These are phyloP conservation scores for Flaveria robusta DNA, from an alignment of 129 eudicot genomes.

Conservation along the genomic window DNA sequence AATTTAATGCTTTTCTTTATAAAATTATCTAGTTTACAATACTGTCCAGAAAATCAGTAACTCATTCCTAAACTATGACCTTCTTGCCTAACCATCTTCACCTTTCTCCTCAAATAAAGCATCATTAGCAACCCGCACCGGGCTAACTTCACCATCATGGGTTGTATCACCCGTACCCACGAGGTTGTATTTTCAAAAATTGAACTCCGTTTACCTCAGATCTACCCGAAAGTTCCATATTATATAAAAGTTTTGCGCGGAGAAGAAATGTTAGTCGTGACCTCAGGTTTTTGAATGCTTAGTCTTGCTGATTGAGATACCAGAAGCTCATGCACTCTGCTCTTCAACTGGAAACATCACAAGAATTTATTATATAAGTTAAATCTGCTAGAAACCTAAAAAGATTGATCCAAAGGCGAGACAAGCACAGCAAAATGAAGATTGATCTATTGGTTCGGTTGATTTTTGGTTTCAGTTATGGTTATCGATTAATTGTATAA, in stretches of 20 bases:
- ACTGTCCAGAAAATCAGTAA: not conserved
- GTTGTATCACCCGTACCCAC: constrained; percentile 9
- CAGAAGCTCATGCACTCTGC: constrained; percentile 69
- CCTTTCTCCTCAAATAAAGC: not conserved
- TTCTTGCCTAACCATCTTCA: constrained; percentile 11
- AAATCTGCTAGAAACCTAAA: not conserved
- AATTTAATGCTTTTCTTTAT: not conserved
- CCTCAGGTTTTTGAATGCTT: constrained; percentile 33
- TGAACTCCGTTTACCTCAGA: not conserved
- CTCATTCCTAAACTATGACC: constrained; percentile 1
- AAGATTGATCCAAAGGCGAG: not conserved
- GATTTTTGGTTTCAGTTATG: not conserved
- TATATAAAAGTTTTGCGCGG: constrained; percentile 28
- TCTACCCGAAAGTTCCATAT: not conserved
- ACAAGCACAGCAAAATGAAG: not conserved
- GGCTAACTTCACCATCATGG: not conserved
- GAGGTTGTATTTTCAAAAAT: constrained; percentile 11
- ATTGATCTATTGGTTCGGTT: not conserved
- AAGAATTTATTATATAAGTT: not conserved
- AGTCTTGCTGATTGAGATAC: constrained; percentile 60
- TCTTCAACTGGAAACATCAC: constrained; percentile 55
- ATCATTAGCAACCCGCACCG: not conserved
- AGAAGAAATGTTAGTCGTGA: constrained; percentile 23
- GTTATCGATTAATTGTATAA: not conserved
- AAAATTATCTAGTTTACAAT: not conserved